These are phyloP conservation scores for Auricularia sp. DNA, from an alignment of 768 basidiomycete genomes.

Conservation along the genomic window DNA sequence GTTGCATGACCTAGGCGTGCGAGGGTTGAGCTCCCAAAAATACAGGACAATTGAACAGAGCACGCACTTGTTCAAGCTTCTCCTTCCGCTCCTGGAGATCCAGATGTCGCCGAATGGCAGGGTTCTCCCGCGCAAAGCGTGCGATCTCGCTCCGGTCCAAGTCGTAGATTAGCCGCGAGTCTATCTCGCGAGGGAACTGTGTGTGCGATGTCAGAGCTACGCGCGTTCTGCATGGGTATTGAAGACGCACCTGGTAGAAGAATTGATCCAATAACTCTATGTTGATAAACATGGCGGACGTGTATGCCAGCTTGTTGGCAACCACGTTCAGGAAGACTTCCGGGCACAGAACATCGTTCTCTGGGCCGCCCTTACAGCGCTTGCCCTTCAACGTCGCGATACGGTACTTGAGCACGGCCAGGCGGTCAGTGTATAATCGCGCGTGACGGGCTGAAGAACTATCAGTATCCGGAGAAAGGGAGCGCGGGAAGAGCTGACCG, in stretches of 20 bases:
- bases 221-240: too few relatives aligned
- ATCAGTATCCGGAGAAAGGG: conserved; percentile 8
- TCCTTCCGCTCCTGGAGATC: conserved; percentile 96
- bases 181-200: conserved; percentile 95
- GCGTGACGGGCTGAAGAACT: conserved; percentile 72
- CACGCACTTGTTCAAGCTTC: conserved; percentile 83
- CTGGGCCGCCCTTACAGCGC: conserved; percentile 79
- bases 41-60: background rate
- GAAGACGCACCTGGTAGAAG: conserved; percentile 72
- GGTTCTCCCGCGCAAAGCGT: conserved; percentile 93
- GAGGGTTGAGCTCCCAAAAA: conserved; percentile 4
- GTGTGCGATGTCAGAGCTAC: too few relatives aligned
- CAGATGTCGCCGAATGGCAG: conserved; percentile 72
- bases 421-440: conserved; percentile 72
- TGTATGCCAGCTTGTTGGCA: conserved; percentile 92
- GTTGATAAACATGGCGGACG: conserved; percentile 96
- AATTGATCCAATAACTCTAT: conserved; percentile 97
- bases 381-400: conserved; percentile 79
- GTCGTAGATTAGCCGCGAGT: conserved; percentile 85
- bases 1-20: conserved; percentile 76
- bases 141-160: conserved; percentile 84
- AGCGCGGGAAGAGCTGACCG: conserved; percentile 40
- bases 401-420: conserved; percentile 76
- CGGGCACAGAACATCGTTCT: conserved; percentile 84
- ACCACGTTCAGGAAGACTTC: conserved; percentile 96